Percentiles rank a stretch among this genome's conserved stretches.
Evolutionary conservation across 306 rosid species (phyloP).

Genomic region (Argentina anserina): DNA sequence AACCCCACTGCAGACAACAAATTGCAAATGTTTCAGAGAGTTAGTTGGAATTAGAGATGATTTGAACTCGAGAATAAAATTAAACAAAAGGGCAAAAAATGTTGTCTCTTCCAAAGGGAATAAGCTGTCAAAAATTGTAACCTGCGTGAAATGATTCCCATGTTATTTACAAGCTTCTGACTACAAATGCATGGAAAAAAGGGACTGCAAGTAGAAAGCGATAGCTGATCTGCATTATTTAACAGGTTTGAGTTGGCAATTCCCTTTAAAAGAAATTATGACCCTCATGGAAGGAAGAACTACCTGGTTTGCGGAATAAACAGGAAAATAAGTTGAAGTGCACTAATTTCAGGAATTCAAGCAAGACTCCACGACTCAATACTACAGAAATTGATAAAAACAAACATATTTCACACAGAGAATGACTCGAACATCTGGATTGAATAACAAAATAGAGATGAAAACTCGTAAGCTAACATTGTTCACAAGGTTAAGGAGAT

Average conservation of each 20-base stretch:
- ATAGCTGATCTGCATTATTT: conserved; percentile 43
- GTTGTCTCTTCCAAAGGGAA: background rate
- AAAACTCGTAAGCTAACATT: conserved; percentile 2
- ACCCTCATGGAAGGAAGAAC: conserved; percentile 28
- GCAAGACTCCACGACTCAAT: background rate
- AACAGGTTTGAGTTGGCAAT: conserved; percentile 27
- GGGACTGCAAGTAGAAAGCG: conserved; percentile 20
- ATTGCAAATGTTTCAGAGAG: conserved; percentile 26
- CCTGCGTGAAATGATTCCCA: conserved; percentile 90
- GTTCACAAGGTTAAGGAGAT: background rate
- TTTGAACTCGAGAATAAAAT: conserved; percentile 12
- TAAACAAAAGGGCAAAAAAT: conserved; percentile 3
- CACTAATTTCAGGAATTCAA: conserved; percentile 26
- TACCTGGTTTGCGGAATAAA: conserved; percentile 35
- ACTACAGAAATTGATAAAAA: background rate
- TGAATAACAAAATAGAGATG: background rate
- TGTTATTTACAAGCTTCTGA: conserved; percentile 51
- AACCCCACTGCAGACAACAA: conserved; percentile 55
- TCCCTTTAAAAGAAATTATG: conserved; percentile 27
- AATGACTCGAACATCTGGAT: background rate
- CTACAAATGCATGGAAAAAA: conserved; percentile 38
- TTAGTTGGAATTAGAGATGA: conserved; percentile 9
- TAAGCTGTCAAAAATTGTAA: conserved; percentile 23
- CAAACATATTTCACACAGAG: background rate
- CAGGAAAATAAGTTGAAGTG: conserved; percentile 29